A percentile compares a stretch with the other conserved stretches of the same genome.
These are phyloP conservation scores for Vachellia pachyceras DNA, from an alignment of 306 rosid genomes.

Conservation along the genomic window DNA sequence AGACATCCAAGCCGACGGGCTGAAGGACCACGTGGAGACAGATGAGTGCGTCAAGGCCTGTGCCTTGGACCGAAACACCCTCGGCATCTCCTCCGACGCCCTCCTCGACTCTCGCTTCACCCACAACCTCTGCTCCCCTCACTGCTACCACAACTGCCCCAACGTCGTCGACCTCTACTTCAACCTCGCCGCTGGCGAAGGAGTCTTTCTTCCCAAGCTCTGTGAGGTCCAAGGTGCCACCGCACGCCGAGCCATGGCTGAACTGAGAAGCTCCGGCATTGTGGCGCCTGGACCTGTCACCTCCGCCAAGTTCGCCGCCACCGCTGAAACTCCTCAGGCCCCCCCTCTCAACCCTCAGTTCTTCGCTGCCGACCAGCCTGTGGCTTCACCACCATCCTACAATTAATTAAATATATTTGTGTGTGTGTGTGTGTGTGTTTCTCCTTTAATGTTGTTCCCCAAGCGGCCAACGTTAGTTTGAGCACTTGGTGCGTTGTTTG, in stretches of 20 bases:
- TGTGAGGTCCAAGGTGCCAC: constrained; percentile 58
- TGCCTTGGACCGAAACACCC: constrained; percentile 55
- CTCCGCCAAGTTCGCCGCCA: not conserved
- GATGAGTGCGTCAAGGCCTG: constrained; percentile 60
- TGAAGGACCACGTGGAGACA: constrained; percentile 56
- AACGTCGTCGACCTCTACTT: constrained; percentile 70
- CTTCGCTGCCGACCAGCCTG: not conserved
- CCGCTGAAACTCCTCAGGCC: constrained; percentile 8
- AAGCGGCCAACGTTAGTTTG: not conserved
- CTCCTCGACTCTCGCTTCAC: constrained; percentile 60
- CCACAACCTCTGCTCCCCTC: constrained; percentile 57
- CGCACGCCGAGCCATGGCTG: constrained; percentile 57
- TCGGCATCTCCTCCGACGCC: constrained; percentile 64
- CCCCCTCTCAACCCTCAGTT: constrained; percentile 15
- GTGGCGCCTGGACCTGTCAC: constrained; percentile 59
- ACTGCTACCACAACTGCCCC: constrained; percentile 56
- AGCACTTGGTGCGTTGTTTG: not conserved
- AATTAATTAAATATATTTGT: not conserved
- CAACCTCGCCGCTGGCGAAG: constrained; percentile 80
- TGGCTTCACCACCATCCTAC: constrained; percentile 30
- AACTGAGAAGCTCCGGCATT: constrained; percentile 58
- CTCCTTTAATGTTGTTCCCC: not conserved
- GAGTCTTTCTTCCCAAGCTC: constrained; percentile 68
- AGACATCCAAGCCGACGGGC: constrained; percentile 53
- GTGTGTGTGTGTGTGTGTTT: not conserved